These are phyloP conservation scores for Orbilia blumenaviensis DNA, from an alignment of 2,329 filamentous ascomycete genomes.

Conservation along the genomic window DNA sequence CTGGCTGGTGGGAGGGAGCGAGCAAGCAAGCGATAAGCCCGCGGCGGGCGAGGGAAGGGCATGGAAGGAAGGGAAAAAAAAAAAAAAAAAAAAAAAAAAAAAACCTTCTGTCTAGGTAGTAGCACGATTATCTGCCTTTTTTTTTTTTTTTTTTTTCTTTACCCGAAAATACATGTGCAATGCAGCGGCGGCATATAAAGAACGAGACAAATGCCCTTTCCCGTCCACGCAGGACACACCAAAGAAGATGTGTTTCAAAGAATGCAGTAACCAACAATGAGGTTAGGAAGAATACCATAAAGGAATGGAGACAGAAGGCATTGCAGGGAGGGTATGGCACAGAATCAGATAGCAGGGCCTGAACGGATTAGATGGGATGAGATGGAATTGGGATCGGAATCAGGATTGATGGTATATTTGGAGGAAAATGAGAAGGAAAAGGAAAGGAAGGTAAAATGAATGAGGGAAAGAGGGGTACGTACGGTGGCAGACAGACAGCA, in stretches of 20 bases:
- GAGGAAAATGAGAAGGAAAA: background rate
- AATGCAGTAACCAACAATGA: conserved; percentile 29
- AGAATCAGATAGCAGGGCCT: too few relatives aligned
- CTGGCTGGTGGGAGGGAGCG: background rate
- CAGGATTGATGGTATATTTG: background rate
- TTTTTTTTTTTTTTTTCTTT: background rate
- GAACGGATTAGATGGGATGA: conserved; percentile 37
- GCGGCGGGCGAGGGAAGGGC: background rate
- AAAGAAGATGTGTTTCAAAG: conserved; percentile 54
- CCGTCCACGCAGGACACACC: background rate
- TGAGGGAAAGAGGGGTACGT: conserved; percentile 52
- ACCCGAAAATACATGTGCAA: background rate
- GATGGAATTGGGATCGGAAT: background rate
- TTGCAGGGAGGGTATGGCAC: conserved; percentile 40
- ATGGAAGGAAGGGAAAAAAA: background rate
- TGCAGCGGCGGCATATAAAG: conserved; percentile 28
- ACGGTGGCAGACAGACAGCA: background rate
- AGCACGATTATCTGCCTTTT: background rate
- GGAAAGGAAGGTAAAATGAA: conserved; percentile 55
- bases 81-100: background rate
- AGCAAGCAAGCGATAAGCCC: conserved; percentile 1
- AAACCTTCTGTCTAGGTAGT: background rate
- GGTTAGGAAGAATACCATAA: background rate
- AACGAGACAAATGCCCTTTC: background rate
- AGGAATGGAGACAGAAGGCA: conserved; percentile 17